Evolutionary conservation across 2,329 filamentous ascomycete genomes (phyloP), one percentile per base, ranked within the genome.

Genomic region (Xenosphaeropsis pyriputrescens): DNA sequence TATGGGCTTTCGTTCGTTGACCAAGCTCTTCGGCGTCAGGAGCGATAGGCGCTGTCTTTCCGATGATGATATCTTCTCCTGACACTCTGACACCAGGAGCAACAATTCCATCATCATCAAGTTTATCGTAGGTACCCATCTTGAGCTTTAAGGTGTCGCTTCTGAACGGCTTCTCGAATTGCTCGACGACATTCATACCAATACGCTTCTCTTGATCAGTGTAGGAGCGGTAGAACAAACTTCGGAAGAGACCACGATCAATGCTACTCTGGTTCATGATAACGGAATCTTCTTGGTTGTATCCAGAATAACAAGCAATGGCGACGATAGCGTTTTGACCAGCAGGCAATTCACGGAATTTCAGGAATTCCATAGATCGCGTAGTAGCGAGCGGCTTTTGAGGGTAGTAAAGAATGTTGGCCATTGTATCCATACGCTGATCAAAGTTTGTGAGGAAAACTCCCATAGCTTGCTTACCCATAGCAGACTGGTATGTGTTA

Each of bases 211-310:
- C 91, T 47, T 86, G 85, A 54, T 98, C 91, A 22, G 86, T 93
- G 61, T 98, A 98, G 9, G 89, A 86, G 49, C 93, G 79, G 73
- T 94, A 98, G 68, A 96, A 98, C 39, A 98, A 64, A 72, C 86
- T 95, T 53, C 93, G 76, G 79, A 98, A 98, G 4, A 98, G 70
- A 45, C 91, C 91, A 54, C 91, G 83, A 59, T 98, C 91, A 52
- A 98, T 96, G 60, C 86, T 94, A 64, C 86, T 95, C 65, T 98
- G 91, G 60, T 98, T 98, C 91, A 98, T 96, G 53, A 98, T 94
- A 48, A 98, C 89, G 48, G 91, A 98, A 76, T 98, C 91, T 85
- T 98, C 91, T 59, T 98, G 93, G 61, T 98, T 98, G 68, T 98
- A 98, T 42, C 91, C 91, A 39, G 88, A 94, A 63, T 98, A 98